Evolutionary conservation across 2,329 filamentous ascomycete species (phyloP), one percentile per base, ranked within the genome.

Genomic region (Exophiala sp.): DNA sequence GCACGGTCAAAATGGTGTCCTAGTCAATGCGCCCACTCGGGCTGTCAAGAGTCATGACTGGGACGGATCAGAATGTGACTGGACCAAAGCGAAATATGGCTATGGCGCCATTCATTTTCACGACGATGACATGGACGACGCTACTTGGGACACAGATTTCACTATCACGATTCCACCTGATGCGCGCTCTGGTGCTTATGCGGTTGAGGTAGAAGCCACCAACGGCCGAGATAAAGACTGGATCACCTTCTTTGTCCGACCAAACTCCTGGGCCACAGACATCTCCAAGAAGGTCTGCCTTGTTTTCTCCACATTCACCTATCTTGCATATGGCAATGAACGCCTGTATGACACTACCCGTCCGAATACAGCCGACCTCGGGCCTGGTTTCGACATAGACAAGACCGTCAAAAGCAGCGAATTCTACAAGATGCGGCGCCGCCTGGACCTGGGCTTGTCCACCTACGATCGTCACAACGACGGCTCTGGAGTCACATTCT

Each of bases 61-160:
- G 63, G 67, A 71, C 46, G 65, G 60, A 8, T 62, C 59, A 9
- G 60, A 66, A 29, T 49, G 54, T 4, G 64, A 66, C 49, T 71
- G 69, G 69, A 70, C 63, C 29, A 54, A 63, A n/a, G 67, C 68
- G 1, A 58, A 54, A 21, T 68, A 63, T 44, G 69, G 68, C 1
- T 71, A 68, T 42, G 68, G 69, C 8, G 68, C 69, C 2, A 71
- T 71, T 32, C 68, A 71, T 54, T 71, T 71, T 56, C 69, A 71
- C 54, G 69, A 71, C 8, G 69, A 71, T 44, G 69, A 71, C 47
- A 47, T 71, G 7, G 69, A 71, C 53, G 69, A 71, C 56, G 69
- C 69, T 2, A 57, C 49, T 5, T 71, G 68, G 68, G 61, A 57
- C 5, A 69, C 66, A 3, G 64, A 69, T 52, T 69, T 71, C 50